Percentiles rank a stretch among this genome's conserved stretches.
These are phyloP conservation scores for Penicillium lagena DNA, from an alignment of 495 filamentous ascomycete genomes.

Conservation along the genomic window DNA sequence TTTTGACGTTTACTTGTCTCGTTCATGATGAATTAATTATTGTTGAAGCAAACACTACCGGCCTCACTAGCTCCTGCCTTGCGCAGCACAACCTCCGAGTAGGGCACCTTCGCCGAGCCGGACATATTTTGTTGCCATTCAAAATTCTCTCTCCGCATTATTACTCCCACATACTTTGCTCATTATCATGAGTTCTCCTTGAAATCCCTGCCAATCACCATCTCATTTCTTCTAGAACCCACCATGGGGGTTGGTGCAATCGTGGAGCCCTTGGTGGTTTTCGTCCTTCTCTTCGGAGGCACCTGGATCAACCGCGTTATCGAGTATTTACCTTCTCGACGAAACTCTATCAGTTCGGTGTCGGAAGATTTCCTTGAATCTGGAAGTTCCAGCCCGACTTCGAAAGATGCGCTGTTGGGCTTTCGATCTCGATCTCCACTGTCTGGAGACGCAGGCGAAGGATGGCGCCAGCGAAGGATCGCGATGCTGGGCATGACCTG, in stretches of 20 bases:
- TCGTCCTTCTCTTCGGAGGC: constrained; percentile 51
- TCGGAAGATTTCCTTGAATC: constrained; percentile 28
- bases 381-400: constrained; percentile 17
- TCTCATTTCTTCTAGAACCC: background rate
- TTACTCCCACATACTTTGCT: too few relatives aligned
- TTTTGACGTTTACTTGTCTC: too few relatives aligned
- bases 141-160: too few relatives aligned
- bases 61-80: too few relatives aligned
- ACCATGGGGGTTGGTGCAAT: constrained; percentile 47
- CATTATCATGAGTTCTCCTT: background rate
- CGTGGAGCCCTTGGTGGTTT: constrained; percentile 48
- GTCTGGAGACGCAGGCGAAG: constrained; percentile 15
- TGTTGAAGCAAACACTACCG: too few relatives aligned
- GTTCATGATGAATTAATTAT: too few relatives aligned
- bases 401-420: constrained; percentile 25
- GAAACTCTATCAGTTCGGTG: too few relatives aligned
- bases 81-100: too few relatives aligned
- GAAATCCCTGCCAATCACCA: background rate
- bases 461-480: constrained; percentile 39
- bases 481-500: constrained; percentile 21
- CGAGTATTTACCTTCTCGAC: background rate
- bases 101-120: too few relatives aligned
- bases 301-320: constrained; percentile 51
- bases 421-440: constrained; percentile 23
- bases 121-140: too few relatives aligned